Percentiles rank a stretch among this genome's conserved stretches.
Evolutionary conservation across 2,329 filamentous ascomycete species (phyloP).

Genomic region (Colletotrichum destructivum): DNA sequence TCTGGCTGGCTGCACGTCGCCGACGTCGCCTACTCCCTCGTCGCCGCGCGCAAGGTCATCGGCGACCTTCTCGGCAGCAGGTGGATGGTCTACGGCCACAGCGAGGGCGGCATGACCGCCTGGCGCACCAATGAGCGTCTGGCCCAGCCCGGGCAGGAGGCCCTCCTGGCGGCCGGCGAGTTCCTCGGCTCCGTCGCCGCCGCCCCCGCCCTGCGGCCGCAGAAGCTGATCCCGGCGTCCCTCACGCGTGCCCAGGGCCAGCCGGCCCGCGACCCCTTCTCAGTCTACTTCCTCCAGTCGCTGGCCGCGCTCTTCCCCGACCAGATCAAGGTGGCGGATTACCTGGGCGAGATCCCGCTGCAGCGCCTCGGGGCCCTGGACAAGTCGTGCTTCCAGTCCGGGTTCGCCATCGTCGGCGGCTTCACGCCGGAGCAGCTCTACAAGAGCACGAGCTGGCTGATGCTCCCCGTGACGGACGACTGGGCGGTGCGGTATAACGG

Average conservation of each 20-base stretch:
- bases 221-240: slow-evolving; percentile 35
- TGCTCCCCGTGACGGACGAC: too few species aligned
- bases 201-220: slow-evolving; percentile 37
- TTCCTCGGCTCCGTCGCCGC: slow-evolving; percentile 40
- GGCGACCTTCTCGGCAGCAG: too few species aligned
- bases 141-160: slow-evolving; percentile 22
- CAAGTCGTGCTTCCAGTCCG: slow-evolving; percentile 33
- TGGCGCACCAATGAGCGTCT: slow-evolving; percentile 45
- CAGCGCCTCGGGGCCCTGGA: slow-evolving; percentile 18
- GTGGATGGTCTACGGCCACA: too few species aligned
- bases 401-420: slow-evolving; percentile 26
- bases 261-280: slow-evolving; percentile 17
- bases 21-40: slow-evolving; percentile 37
- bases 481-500: too few species aligned
- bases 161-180: slow-evolving; percentile 30
- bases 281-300: slow-evolving; percentile 44
- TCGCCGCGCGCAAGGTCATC: too few species aligned
- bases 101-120: too few species aligned
- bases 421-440: slow-evolving; percentile 38
- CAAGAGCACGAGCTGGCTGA: slow-evolving; percentile 1
- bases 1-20: slow-evolving; percentile 44
- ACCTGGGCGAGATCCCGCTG: slow-evolving; percentile 33
- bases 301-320: slow-evolving; percentile 38
- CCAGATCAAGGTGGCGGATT: slow-evolving; percentile 40
- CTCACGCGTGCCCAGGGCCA: slow-evolving; percentile 10